A percentile compares a stretch with the other conserved stretches of the same genome.
These are phyloP conservation scores for Boletus reticulatus DNA, from an alignment of 768 basidiomycete genomes.

Conservation along the genomic window DNA sequence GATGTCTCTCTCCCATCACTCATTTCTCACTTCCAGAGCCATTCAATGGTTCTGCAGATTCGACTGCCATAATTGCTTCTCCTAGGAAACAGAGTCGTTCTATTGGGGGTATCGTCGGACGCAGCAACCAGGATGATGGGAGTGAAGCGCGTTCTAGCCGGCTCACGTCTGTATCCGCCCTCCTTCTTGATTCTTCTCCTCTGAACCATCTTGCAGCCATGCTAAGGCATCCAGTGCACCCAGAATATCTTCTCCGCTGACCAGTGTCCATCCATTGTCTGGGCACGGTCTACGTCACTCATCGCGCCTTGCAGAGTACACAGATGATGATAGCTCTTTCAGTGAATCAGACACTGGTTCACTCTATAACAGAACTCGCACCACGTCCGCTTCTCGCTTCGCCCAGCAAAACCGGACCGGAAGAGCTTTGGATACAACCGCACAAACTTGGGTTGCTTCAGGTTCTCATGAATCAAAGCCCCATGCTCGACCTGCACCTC, in stretches of 20 bases:
- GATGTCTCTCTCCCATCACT: slow-evolving; percentile 17
- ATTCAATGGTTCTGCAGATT: not conserved
- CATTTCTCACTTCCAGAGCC: slow-evolving; percentile 14
- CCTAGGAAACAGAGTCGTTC: not conserved
- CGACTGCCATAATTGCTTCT: not conserved
- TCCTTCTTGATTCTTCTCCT: not conserved
- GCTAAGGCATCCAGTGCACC: not conserved
- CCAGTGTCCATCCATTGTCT: slow-evolving; percentile 1
- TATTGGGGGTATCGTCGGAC: not conserved
- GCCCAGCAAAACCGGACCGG: not conserved
- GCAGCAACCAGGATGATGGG: slow-evolving; percentile 1
- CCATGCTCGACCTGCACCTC: not conserved
- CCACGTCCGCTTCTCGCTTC: not conserved
- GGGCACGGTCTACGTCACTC: not conserved
- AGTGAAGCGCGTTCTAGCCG: not conserved
- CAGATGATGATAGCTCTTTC: not conserved
- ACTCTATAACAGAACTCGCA: not conserved
- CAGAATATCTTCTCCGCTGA: slow-evolving; percentile 14
- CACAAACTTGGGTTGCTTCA: not conserved
- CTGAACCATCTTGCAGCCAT: slow-evolving; percentile 11
- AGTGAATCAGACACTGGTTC: not conserved
- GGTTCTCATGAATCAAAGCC: slow-evolving; percentile 12
- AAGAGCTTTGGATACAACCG: not conserved
- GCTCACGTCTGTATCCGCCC: slow-evolving; percentile 8
- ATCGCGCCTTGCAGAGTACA: not conserved